phyloP scores from a whole-genome alignment of 2,329 filamentous ascomycete species.

The Elsinoe perseae region DNA sequence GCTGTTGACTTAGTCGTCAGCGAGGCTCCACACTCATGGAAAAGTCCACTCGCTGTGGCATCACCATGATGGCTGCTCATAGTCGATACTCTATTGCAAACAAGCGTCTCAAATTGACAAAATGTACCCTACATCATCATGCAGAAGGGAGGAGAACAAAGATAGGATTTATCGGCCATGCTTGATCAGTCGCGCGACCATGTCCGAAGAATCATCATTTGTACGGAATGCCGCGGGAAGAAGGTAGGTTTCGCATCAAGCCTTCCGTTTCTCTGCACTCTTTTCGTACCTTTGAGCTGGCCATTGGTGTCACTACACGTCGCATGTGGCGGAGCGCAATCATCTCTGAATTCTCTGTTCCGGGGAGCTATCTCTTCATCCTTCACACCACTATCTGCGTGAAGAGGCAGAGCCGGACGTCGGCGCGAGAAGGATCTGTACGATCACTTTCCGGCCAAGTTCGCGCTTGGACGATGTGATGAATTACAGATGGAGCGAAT shows the following conservation, averaged over 20 bases:
- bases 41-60: background rate
- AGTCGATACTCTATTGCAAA: conserved; percentile 7
- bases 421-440: conserved; percentile 1
- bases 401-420: background rate
- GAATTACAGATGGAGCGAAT: background rate
- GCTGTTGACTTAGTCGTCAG: background rate
- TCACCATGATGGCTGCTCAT: background rate
- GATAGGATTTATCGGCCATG: background rate
- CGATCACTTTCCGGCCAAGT: conserved; percentile 1
- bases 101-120: background rate
- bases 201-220: background rate
- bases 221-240: background rate
- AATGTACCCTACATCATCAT: conserved; percentile 5
- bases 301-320: background rate
- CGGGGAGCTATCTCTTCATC: background rate
- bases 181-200: background rate
- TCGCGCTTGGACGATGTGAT: conserved; percentile 1
- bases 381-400: background rate
- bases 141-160: background rate
- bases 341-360: background rate
- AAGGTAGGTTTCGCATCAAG: background rate
- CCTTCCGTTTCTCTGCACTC: background rate
- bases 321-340: background rate
- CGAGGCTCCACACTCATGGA: background rate
- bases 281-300: background rate